These are phyloP conservation scores for Juglanconis sp. DNA, from an alignment of 2,329 filamentous ascomycete genomes.

Conservation along the genomic window DNA sequence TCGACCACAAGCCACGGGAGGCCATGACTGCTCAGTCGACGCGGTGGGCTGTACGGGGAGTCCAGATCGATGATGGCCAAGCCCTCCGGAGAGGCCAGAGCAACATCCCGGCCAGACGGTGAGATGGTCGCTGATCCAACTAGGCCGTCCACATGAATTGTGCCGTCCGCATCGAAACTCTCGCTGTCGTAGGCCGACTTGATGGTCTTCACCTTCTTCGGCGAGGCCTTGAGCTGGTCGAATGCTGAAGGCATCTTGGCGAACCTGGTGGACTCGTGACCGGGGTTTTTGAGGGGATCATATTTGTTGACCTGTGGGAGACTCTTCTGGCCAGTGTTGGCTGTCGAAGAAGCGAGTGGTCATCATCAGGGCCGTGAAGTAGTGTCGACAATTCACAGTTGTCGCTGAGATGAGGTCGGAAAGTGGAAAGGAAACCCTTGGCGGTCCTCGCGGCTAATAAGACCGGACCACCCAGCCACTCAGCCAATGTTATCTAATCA, in stretches of 20 bases:
- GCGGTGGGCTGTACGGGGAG: constrained; percentile 80
- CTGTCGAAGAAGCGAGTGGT: not conserved
- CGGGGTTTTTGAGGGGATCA: not conserved
- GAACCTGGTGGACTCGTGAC: not conserved
- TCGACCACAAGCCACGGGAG: constrained; percentile 94
- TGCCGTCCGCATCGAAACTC: constrained; percentile 81
- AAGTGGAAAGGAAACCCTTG: not conserved
- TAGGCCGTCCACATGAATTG: constrained; percentile 75
- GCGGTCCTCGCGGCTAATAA: no score
- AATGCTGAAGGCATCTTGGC: constrained; percentile 46
- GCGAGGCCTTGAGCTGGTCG: constrained; percentile 41
- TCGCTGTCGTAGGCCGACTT: constrained; percentile 77
- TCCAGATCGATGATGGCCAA: constrained; percentile 90
- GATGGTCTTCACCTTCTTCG: constrained; percentile 57
- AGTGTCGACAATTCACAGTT: not conserved
- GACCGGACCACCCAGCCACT: no score
- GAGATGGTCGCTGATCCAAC: constrained; percentile 93
- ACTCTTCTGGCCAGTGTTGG: not conserved
- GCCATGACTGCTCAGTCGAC: constrained; percentile 76
- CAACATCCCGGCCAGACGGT: constrained; percentile 84
- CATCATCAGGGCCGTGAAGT: not conserved
- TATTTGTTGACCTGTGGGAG: not conserved
- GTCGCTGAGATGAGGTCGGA: not conserved
- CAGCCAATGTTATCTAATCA: not conserved
- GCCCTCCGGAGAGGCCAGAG: constrained; percentile 84